Base-by-base conservation (phyloP, 2,329 filamentous ascomycete genomes). In the Fusarium nelsonii region DNA sequence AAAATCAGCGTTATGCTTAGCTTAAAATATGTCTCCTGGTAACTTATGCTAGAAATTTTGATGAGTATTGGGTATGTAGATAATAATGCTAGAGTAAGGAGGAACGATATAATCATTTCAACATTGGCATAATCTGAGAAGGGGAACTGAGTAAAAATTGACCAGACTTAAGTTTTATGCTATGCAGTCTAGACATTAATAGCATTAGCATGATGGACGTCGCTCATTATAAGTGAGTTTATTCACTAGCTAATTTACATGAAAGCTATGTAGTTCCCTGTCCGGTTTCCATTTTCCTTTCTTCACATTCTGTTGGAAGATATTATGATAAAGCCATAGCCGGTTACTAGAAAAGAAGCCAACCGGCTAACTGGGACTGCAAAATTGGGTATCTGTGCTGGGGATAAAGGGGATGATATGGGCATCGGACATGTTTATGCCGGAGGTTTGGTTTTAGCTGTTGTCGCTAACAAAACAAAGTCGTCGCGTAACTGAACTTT, bases 381-480 rank as follows among this genome's bases (percentile, higher is more conserved):
- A 26, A 40, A 54, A 52, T 36, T 16, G 57, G 57, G 66, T 63
- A 70, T 69, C 36, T 67, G 58, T 65, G 41, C 52, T 59, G 43
- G 36, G 61, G 28, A 15, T 36, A 56, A 52, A 43, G 18, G 46
- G 44, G 52, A 34, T 49, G 34, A 26, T 18, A 45, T 30, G n/a
- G 45, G 45, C 52, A 59, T 52, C 58, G 18, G 32, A 44, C 16
- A 37, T 16, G 23, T 51, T 20, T 45, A 69, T 67, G 43, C 57
- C 46, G 16, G 51, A 30, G 44, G 48, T 23, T 23, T 58, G 36
- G 40, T 28, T 30, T 51, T 44, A 63, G 52, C 62, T 46, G 54
- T 50, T n/a, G 16, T 58, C 33, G 57, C 40, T 39, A 30, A 62
- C 34, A 63, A 55, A 63, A 56, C 37, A 62, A 39, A 33, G 33